A percentile compares a stretch with the other conserved stretches of the same genome.
Evolutionary conservation across 2,329 filamentous ascomycete species (phyloP).

Genomic region (Penicillium sumatraense): DNA sequence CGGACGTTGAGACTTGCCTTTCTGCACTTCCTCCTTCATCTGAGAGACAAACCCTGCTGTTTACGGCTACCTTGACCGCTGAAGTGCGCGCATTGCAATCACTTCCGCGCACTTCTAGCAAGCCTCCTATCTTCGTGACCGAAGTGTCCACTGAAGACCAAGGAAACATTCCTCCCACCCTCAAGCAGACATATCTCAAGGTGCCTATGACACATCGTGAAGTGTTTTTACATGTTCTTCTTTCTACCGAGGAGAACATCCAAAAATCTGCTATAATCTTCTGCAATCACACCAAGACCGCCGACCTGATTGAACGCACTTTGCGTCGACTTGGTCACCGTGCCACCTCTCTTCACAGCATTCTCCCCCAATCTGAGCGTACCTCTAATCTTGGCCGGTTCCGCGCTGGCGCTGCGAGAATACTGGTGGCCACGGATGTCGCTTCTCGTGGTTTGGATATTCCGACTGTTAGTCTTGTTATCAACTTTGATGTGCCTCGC

Average conservation of each 20-base stretch:
- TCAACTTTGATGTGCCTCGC: slow-evolving; percentile 96
- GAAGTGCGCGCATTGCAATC: slow-evolving; percentile 88
- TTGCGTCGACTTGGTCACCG: slow-evolving; percentile 84
- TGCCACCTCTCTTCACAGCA: slow-evolving; percentile 88
- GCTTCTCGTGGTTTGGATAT: slow-evolving; percentile 95
- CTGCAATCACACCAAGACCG: slow-evolving; percentile 88
- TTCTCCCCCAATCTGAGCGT: slow-evolving; percentile 80
- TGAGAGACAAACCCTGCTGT: slow-evolving; percentile 88
- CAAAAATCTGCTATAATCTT: slow-evolving; percentile 87
- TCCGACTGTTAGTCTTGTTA: slow-evolving; percentile 82
- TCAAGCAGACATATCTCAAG: slow-evolving; percentile 84
- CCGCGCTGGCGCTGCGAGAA: slow-evolving; percentile 82
- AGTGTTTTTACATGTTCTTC: slow-evolving; percentile 88
- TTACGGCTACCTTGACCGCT: slow-evolving; percentile 92
- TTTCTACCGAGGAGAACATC: slow-evolving; percentile 76
- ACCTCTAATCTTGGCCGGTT: slow-evolving; percentile 89
- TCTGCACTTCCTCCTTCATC: slow-evolving; percentile 76
- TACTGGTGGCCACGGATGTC: slow-evolving; percentile 94
- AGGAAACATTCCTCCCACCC: slow-evolving; percentile 76
- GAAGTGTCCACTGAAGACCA: slow-evolving; percentile 75
- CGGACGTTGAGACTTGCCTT: slow-evolving; percentile 88
- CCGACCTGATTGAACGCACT: slow-evolving; percentile 85
- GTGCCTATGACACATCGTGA: slow-evolving; percentile 91
- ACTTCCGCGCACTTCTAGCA: slow-evolving; percentile 69
- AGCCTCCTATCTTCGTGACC: slow-evolving; percentile 81